Evolutionary conservation across 1,284 basidiomycete species (phyloP), one percentile per base, ranked within the genome.

Genomic region (Pyrrhoderma noxium): DNA sequence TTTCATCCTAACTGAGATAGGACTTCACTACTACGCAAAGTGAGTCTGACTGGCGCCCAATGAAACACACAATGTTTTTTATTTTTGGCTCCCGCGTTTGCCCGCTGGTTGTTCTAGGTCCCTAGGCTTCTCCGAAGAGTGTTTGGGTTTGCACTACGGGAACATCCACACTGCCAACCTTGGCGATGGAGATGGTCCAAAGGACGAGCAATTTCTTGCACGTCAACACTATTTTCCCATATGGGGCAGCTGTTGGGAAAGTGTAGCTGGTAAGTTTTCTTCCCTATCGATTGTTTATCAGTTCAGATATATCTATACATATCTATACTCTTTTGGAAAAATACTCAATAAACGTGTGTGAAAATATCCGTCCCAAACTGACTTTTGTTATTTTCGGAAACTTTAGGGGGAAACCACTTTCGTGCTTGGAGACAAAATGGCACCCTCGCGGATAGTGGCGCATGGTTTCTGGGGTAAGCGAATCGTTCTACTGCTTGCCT

Each of bases 101-200:
- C 22, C 27, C 43, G 43, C 9, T 8, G 8, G 13, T 8, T 52
- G 21, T 38, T 42, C 31, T 35, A 65, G 85, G 63, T 88, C 86
- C 3, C 75, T 90, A 27, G 88, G 86, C 3, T 90, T 85, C 61
- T 69, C 68, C 5, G 65, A 67, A 52, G 73, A 75, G 57, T 75
- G 73, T 56, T 59, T 75, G 8, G 73, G 73, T 2, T 56, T 75
- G 43, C 74, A 76, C 59, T 63, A 67, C 45, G 74, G 74, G 1
- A 62, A 66, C 47, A 60, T 70, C 22, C 74, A 75, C 59, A 58
- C 68, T 19, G 74, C 74, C 13, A 66, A 75, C 56, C 66, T 75
- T 16, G 73, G 72, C 19, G 74, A 76, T 56, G 72, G 72, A 1
- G 61, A 68, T 9, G 72, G 71, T 8, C 63, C 63, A 49, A 67